Conservation (phyloP, 495 filamentous ascomycete genomes). For the Neurospora intermedia region DNA sequence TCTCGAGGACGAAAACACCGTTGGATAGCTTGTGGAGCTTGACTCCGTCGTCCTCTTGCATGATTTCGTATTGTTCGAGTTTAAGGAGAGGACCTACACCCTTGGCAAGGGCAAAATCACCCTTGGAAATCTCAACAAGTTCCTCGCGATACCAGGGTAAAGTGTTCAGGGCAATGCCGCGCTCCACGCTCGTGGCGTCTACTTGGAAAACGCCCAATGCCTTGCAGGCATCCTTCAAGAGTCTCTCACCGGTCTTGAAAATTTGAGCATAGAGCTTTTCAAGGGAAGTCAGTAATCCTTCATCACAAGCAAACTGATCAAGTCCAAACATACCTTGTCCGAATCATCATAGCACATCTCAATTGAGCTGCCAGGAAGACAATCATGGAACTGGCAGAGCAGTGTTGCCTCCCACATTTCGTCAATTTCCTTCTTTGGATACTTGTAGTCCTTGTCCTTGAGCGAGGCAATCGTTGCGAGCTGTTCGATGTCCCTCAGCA, state of each 20-base stretch:
- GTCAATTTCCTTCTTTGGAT: slow-evolving; percentile 86
- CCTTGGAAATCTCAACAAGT: slow-evolving; percentile 49
- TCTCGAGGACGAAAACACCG: slow-evolving; percentile 70
- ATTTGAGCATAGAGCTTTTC: slow-evolving; percentile 62
- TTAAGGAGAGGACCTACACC: slow-evolving; percentile 38
- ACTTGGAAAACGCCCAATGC: slow-evolving; percentile 48
- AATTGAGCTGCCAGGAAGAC: slow-evolving; percentile 87
- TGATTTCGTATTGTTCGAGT: slow-evolving; percentile 37
- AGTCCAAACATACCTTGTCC: slow-evolving; percentile 44
- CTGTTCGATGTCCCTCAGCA: slow-evolving; percentile 79
- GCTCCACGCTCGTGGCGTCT: slow-evolving; percentile 19
- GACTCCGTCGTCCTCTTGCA: slow-evolving; percentile 35
- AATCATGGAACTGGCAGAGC: slow-evolving; percentile 95
- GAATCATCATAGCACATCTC: slow-evolving; percentile 97
- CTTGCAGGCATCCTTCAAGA: slow-evolving; percentile 59
- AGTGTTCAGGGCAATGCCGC: slow-evolving; percentile 61
- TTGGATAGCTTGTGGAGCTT: slow-evolving; percentile 52
- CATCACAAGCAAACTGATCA: not conserved
- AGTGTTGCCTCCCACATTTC: slow-evolving; percentile 83
- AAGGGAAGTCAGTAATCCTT: slow-evolving; percentile 1
- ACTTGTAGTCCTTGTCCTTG: slow-evolving; percentile 59
- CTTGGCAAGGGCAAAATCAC: slow-evolving; percentile 35
- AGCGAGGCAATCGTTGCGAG: slow-evolving; percentile 80
- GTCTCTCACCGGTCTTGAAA: slow-evolving; percentile 62
- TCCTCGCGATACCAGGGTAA: slow-evolving; percentile 72